A percentile compares a stretch with the other conserved stretches of the same genome.
phyloP scores from a whole-genome alignment of 2,329 filamentous ascomycete species.

The Ceratocystis smalleyi region DNA sequence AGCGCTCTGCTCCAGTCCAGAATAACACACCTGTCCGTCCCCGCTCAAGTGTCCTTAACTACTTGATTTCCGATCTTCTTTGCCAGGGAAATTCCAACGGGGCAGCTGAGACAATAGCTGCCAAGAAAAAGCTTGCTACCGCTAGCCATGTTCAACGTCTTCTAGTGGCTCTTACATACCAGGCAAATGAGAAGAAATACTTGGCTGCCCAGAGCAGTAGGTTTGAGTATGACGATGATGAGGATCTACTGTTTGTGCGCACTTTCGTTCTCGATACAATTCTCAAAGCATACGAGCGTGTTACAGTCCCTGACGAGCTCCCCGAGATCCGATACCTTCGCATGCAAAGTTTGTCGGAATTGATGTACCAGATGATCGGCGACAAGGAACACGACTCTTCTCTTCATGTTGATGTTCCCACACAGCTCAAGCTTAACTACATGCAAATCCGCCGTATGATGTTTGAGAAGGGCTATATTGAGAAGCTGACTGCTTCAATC shows the following conservation, averaged over 20 bases:
- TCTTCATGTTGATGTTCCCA: constrained; percentile 29
- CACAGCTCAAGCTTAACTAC: constrained; percentile 22
- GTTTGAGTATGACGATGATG: constrained; percentile 58
- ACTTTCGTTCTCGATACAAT: constrained; percentile 91
- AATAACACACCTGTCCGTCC: constrained; percentile 85
- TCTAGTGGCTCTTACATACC: constrained; percentile 71
- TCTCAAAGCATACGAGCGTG: constrained; percentile 81
- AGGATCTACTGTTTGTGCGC: constrained; percentile 78
- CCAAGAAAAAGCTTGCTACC: constrained; percentile 75
- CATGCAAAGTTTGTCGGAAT: constrained; percentile 71
- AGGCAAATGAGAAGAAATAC: constrained; percentile 65
- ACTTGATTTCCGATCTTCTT: constrained; percentile 68
- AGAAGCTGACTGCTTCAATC: constrained; percentile 76
- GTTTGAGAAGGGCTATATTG: constrained; percentile 95
- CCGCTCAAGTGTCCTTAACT: constrained; percentile 81
- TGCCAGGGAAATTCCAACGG: constrained; percentile 45
- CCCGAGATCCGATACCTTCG: constrained; percentile 76
- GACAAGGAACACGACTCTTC: constrained; percentile 47
- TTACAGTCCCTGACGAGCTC: constrained; percentile 59
- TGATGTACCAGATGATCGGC: constrained; percentile 84
- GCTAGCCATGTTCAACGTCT: constrained; percentile 76
- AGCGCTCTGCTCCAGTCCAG: constrained; percentile 72
- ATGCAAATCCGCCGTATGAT: constrained; percentile 74
- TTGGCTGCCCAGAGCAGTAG: constrained; percentile 36
- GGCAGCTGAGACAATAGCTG: constrained; percentile 55